These are phyloP conservation scores for Schoenoplectus tabernaemontani DNA, from an alignment of 202 grass and related monocot genomes.

Conservation along the genomic window DNA sequence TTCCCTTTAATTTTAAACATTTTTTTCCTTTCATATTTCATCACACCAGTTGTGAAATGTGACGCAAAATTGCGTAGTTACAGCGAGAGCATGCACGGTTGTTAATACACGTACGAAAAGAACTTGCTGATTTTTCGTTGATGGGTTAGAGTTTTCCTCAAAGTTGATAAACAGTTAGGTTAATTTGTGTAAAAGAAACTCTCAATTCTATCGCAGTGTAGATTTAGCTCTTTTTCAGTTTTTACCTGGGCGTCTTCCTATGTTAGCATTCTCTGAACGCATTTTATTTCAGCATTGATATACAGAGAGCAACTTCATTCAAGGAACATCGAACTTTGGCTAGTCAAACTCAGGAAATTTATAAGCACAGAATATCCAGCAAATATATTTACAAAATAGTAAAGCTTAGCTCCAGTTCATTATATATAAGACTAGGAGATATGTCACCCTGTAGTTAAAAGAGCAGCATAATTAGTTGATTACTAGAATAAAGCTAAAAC, in stretches of 20 bases:
- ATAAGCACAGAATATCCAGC: neutral
- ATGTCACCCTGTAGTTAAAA: neutral
- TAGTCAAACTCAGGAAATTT: neutral
- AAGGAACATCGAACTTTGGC: neutral
- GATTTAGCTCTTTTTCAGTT: neutral
- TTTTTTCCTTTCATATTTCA: neutral
- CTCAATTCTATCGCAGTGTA: no score
- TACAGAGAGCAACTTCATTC: neutral
- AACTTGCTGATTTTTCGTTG: neutral
- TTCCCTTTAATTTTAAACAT: neutral
- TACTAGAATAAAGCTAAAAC: neutral
- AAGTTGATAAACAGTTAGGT: neutral
- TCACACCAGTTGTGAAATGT: neutral
- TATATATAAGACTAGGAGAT: neutral
- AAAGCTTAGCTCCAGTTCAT: neutral
- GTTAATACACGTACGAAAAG: neutral
- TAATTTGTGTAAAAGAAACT: no score
- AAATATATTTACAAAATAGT: conserved; percentile 5
- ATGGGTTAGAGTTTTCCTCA: neutral
- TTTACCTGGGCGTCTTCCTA: neutral
- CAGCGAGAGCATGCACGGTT: neutral
- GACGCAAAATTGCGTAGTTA: neutral
- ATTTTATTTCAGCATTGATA: neutral
- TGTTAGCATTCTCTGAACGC: neutral
- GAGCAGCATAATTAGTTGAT: neutral